These are phyloP conservation scores for Podaxis sp. DNA, from an alignment of 768 basidiomycete species.

Conservation along the genomic window DNA sequence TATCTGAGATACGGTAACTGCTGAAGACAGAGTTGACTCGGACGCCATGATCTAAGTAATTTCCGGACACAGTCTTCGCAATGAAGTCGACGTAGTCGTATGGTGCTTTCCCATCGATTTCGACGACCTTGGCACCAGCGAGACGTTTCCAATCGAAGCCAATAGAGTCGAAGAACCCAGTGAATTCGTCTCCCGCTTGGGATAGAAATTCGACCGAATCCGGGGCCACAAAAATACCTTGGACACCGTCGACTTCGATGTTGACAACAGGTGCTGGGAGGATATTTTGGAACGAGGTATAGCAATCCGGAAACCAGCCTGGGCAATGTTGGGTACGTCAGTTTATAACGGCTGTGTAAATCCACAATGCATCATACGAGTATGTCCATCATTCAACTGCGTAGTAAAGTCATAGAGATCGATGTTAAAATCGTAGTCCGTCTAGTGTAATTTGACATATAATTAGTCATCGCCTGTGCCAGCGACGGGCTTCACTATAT, in stretches of 20 bases:
- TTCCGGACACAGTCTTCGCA: conserved; percentile 59
- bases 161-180: conserved; percentile 44
- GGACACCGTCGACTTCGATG: conserved; percentile 45
- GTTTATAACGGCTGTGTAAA: background rate
- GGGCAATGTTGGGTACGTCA: background rate
- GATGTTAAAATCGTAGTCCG: conserved; percentile 65
- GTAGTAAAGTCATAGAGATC: conserved; percentile 56
- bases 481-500: conserved; percentile 14
- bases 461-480: background rate
- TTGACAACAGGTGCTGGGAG: conserved; percentile 57
- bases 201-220: conserved; percentile 52
- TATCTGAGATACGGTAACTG: conserved; percentile 50
- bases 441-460: conserved; percentile 32
- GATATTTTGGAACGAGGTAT: conserved; percentile 52
- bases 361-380: conserved; percentile 36
- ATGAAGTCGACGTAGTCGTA: conserved; percentile 57
- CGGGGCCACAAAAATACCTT: conserved; percentile 52
- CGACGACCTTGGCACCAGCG: conserved; percentile 56
- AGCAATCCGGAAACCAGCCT: conserved; percentile 62
- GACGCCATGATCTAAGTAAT: conserved; percentile 63
- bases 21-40: conserved; percentile 64
- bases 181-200: conserved; percentile 45
- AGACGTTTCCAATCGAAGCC: conserved; percentile 60
- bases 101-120: conserved; percentile 53
- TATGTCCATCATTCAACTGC: conserved; percentile 66